Evolutionary conservation across 2,329 filamentous ascomycete species (phyloP), one percentile per base, ranked within the genome.

Genomic region (Bipolaris gigantea): DNA sequence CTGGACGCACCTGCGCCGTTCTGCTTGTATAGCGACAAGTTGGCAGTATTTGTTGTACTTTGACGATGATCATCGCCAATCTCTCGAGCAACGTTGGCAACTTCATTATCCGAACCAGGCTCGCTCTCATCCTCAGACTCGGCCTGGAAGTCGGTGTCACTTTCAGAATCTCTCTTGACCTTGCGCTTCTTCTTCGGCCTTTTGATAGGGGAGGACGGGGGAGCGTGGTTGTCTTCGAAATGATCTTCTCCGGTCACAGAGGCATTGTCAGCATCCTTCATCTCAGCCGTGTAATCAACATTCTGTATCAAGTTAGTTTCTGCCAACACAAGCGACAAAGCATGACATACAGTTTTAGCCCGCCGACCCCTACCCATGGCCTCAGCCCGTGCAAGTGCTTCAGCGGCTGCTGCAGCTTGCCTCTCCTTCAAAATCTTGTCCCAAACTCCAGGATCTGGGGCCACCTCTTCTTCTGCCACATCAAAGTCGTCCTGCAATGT

Each of bases 341-440:
- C 0, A n/a, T 10, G 23, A 61, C 79, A 74, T 74, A 83, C 81
- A 61, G 79, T 77, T 56, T 89, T 84, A 60, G 86, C 86, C 62
- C 94, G 84, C 60, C 90, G 90, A 35, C 94, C 94, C 55, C 94
- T 85, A 10, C 94, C 94, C 43, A 97, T 84, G n/a, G 84, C 84
- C 71, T 95, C 85, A 44, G 86, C 81, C 54, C 86, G 85, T 32
- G 86, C 86, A 19, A 73, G 60, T 7, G 86, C 85, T 64, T 92
- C 86, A 51, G 85, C 85, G n/a, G 84, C 82, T 2, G 92, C 92
- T 50, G 88, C 85, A 38, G 84, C 85, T 73, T 96, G 90, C 59
- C 94, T 86, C 69, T 95, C 85, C 48, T 87, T 85, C 33, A 99
- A 79, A 55, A 99, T 97, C 64, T 87, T 88, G 49, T 96, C 92